These are phyloP conservation scores for Multifurca ochricompacta DNA, from an alignment of 768 basidiomycete genomes.

Conservation along the genomic window DNA sequence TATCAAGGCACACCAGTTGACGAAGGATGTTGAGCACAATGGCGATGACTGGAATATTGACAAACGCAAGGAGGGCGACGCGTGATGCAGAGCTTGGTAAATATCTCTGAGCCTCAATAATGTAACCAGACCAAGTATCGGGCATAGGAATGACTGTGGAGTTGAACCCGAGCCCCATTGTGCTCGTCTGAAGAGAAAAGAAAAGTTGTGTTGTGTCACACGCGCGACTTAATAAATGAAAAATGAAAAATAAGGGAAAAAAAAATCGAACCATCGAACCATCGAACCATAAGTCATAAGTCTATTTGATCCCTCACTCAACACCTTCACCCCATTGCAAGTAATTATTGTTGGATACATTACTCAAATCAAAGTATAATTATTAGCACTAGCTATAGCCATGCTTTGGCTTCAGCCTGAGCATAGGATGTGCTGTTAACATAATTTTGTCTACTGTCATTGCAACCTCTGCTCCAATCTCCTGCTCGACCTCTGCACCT, in stretches of 20 bases:
- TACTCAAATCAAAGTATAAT: not conserved
- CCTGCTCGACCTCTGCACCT: conserved; percentile 13
- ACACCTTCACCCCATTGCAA: too few relatives aligned
- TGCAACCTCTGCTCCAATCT: conserved; percentile 25
- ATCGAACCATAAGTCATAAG: too few relatives aligned
- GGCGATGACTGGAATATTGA: conserved; percentile 62
- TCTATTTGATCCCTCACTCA: too few relatives aligned
- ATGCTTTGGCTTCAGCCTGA: not conserved
- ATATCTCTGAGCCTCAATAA: conserved; percentile 23
- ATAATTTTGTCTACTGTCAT: conserved; percentile 26
- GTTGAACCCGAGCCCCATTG: conserved; percentile 24
- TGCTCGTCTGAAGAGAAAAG: not conserved
- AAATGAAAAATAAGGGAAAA: not conserved
- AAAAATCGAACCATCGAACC: conserved; percentile 7
- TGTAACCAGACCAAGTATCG: conserved; percentile 26
- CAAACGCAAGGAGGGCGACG: conserved; percentile 34
- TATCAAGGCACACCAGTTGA: conserved; percentile 55
- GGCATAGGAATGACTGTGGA: conserved; percentile 15
- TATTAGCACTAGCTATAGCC: not conserved
- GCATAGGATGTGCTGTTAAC: conserved; percentile 12
- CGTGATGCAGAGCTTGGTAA: conserved; percentile 24
- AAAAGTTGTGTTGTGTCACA: not conserved
- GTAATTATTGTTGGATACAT: not conserved
- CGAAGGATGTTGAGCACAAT: conserved; percentile 68
- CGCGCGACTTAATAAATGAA: too few relatives aligned